Evolutionary conservation across 495 filamentous ascomycete genomes (phyloP).

Genomic region (Aspergillus sclerotiicarbonarius): DNA sequence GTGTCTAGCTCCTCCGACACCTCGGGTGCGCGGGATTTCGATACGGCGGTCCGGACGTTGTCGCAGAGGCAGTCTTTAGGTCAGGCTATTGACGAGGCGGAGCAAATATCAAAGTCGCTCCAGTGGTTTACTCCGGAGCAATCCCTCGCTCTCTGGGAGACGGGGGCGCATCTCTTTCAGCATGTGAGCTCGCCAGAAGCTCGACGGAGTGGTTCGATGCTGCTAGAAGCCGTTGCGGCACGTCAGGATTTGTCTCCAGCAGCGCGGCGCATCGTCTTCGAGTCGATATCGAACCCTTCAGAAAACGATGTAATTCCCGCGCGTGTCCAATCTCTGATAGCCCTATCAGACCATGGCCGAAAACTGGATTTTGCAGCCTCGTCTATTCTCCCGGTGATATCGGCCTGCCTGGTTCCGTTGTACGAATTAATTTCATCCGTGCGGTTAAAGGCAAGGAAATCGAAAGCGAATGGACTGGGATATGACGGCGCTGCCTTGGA

Average conservation of each 20-base stretch:
- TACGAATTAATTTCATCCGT: constrained; percentile 37
- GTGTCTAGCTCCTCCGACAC: constrained; percentile 46
- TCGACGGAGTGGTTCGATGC: constrained; percentile 33
- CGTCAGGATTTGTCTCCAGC: constrained; percentile 43
- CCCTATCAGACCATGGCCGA: constrained; percentile 46
- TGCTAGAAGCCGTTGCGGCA: constrained; percentile 40
- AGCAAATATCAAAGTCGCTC: constrained; percentile 32
- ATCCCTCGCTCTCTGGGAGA: constrained; percentile 42
- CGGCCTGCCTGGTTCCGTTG: constrained; percentile 41
- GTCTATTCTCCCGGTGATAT: constrained; percentile 41
- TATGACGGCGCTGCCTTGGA: constrained; percentile 66
- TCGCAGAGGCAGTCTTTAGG: constrained; percentile 35
- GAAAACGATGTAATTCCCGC: constrained; percentile 42
- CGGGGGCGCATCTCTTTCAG: constrained; percentile 38
- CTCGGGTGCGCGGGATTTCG: constrained; percentile 41
- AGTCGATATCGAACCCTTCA: constrained; percentile 35
- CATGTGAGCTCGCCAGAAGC: constrained; percentile 38
- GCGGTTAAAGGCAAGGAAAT: constrained; percentile 49
- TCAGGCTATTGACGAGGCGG: constrained; percentile 44
- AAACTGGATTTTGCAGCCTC: constrained; percentile 44
- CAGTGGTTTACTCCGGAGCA: constrained; percentile 43
- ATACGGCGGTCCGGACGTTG: constrained; percentile 34
- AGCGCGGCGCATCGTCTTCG: constrained; percentile 35
- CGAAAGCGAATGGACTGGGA: constrained; percentile 45
- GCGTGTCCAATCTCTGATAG: constrained; percentile 40